Percentiles rank a stretch among this genome's conserved stretches.
These are phyloP conservation scores for Arachis hypogaea DNA, from an alignment of 306 rosid genomes.

Conservation along the genomic window DNA sequence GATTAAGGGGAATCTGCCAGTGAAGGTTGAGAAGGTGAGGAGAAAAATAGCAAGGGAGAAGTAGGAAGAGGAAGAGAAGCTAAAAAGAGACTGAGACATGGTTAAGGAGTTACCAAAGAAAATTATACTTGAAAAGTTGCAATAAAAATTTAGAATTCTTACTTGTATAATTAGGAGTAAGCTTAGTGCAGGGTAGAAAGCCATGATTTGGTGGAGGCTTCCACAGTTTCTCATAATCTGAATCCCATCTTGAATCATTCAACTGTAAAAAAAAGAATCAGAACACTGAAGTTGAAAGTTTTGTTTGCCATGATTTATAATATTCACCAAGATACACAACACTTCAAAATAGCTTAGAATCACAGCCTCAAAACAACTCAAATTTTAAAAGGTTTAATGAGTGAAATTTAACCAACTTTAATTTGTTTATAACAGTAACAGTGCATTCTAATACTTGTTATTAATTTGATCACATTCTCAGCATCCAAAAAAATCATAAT, in stretches of 20 bases:
- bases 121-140: slow-evolving; percentile 4
- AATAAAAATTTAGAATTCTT: slow-evolving; percentile 40
- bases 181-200: slow-evolving; percentile 71
- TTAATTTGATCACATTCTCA: slow-evolving; percentile 27
- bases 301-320: slow-evolving; percentile 38
- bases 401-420: neutral
- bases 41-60: slow-evolving; percentile 57
- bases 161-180: slow-evolving; percentile 72
- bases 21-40: slow-evolving; percentile 62
- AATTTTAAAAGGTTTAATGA: neutral
- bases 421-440: neutral
- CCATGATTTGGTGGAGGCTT: slow-evolving; percentile 71
- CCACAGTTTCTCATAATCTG: slow-evolving; percentile 79
- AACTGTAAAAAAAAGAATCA: slow-evolving; percentile 65
- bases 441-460: neutral
- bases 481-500: slow-evolving; percentile 34
- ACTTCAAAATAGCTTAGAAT: neutral
- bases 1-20: slow-evolving; percentile 68
- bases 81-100: slow-evolving; percentile 51
- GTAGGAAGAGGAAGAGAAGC: slow-evolving; percentile 62
- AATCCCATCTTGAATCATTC: slow-evolving; percentile 46
- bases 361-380: slow-evolving; percentile 7
- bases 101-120: slow-evolving; percentile 15
- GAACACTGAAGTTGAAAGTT: slow-evolving; percentile 53
- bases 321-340: slow-evolving; percentile 21